phyloP scores from a whole-genome alignment of 179 eudicot genomes.

The Silene noctiflora region DNA sequence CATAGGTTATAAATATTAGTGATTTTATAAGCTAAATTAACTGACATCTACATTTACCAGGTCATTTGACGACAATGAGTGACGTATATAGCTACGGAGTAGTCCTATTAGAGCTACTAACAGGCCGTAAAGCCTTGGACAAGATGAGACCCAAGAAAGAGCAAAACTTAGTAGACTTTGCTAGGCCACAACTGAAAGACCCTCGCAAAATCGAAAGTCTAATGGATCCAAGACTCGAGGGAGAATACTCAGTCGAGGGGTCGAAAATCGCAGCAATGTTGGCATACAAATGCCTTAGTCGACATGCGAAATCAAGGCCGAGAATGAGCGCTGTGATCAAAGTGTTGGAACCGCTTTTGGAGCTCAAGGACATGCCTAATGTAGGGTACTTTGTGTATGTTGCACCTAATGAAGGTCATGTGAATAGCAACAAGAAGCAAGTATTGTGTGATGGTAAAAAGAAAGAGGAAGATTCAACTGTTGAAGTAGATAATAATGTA shows the following conservation, averaged over 20 bases:
- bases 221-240: slow-evolving; percentile 82
- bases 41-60: slow-evolving; percentile 25
- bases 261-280: slow-evolving; percentile 66
- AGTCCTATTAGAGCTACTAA: slow-evolving; percentile 68
- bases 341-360: slow-evolving; percentile 52
- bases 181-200: slow-evolving; percentile 63
- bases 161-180: slow-evolving; percentile 72
- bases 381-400: slow-evolving; percentile 57
- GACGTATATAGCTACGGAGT: slow-evolving; percentile 95
- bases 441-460: slow-evolving; percentile 6
- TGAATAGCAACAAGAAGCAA: neutral
- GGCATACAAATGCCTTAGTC: slow-evolving; percentile 79
- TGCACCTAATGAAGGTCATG: slow-evolving; percentile 34
- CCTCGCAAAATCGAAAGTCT: slow-evolving; percentile 52
- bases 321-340: slow-evolving; percentile 63
- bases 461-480: neutral
- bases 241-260: slow-evolving; percentile 70
- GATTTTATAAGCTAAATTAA: too few species aligned
- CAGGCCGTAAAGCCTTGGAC: slow-evolving; percentile 67
- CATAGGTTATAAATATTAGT: too few species aligned
- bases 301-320: slow-evolving; percentile 65
- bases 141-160: slow-evolving; percentile 58
- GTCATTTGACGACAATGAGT: slow-evolving; percentile 83
- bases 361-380: slow-evolving; percentile 43
- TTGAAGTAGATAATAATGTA: neutral